Percentiles rank a stretch among this genome's conserved stretches.
These are phyloP conservation scores for Malus sieversii DNA, from an alignment of 306 rosid genomes.

Conservation along the genomic window DNA sequence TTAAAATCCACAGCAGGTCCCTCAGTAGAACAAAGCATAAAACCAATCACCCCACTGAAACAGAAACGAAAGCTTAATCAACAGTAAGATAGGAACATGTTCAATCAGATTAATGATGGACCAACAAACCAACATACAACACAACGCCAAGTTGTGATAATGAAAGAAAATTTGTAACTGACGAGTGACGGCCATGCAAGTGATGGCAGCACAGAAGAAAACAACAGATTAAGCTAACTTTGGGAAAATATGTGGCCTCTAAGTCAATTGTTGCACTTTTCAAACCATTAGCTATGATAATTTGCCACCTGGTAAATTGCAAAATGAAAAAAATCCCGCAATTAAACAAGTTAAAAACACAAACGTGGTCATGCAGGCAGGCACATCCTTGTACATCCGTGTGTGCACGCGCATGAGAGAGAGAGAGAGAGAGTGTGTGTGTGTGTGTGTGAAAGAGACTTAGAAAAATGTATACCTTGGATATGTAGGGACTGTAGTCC, in stretches of 20 bases:
- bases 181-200: not conserved
- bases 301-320: not conserved
- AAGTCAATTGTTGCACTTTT: not conserved
- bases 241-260: not conserved
- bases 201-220: not conserved
- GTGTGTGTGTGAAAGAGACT: not conserved
- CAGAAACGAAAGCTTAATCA: not conserved
- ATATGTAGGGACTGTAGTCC: conserved; percentile 98
- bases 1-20: conserved; percentile 87
- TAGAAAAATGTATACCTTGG: conserved; percentile 53
- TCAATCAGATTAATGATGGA: not conserved
- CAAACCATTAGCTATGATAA: not conserved
- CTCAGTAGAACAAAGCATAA: conserved; percentile 98
- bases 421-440: not conserved
- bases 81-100: not conserved
- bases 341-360: not conserved
- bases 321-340: not conserved
- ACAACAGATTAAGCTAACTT: not conserved
- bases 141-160: not conserved
- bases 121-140: not conserved
- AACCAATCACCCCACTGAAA: conserved; percentile 97
- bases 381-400: not conserved
- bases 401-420: not conserved
- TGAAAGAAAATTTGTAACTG: not conserved
- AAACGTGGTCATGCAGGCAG: not conserved